phyloP scores from a whole-genome alignment of 1,284 basidiomycete species.

The Fomes fomentarius region DNA sequence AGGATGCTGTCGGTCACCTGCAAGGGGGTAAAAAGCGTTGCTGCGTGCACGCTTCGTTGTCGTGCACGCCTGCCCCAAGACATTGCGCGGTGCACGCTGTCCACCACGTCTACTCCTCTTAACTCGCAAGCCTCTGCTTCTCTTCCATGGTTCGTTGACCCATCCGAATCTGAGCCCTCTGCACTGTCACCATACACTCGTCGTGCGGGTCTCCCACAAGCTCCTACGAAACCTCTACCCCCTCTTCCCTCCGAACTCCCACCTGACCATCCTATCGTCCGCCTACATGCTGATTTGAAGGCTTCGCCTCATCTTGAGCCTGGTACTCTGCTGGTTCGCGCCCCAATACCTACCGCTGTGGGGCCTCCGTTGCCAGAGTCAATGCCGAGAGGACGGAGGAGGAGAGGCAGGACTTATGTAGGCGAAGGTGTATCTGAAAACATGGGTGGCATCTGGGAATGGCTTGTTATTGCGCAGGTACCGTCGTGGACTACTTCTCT shows the following conservation, averaged over 20 bases:
- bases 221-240: constrained; percentile 25
- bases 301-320: constrained; percentile 67
- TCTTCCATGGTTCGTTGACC: constrained; percentile 62
- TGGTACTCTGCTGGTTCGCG: constrained; percentile 52
- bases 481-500: constrained; percentile 1
- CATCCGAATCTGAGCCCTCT: constrained; percentile 22
- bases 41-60: constrained; percentile 6
- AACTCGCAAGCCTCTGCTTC: constrained; percentile 7
- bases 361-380: constrained; percentile 58
- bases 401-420: constrained; percentile 64
- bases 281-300: constrained; percentile 55
- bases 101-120: constrained; percentile 11
- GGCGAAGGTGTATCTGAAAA: constrained; percentile 62
- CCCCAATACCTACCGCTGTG: constrained; percentile 46
- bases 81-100: constrained; percentile 20
- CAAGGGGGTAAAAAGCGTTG: constrained; percentile 6
- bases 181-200: constrained; percentile 7
- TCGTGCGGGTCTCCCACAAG: constrained; percentile 31
- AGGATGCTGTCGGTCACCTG: constrained; percentile 10
- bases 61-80: background rate
- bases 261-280: constrained; percentile 29
- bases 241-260: constrained; percentile 56
- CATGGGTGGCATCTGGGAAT: constrained; percentile 66
- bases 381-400: constrained; percentile 61
- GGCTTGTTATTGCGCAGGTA: constrained; percentile 75